Evolutionary conservation across 352 stramenopile genomes (phyloP).

Genomic region (Aphanomyces cochlioides): DNA sequence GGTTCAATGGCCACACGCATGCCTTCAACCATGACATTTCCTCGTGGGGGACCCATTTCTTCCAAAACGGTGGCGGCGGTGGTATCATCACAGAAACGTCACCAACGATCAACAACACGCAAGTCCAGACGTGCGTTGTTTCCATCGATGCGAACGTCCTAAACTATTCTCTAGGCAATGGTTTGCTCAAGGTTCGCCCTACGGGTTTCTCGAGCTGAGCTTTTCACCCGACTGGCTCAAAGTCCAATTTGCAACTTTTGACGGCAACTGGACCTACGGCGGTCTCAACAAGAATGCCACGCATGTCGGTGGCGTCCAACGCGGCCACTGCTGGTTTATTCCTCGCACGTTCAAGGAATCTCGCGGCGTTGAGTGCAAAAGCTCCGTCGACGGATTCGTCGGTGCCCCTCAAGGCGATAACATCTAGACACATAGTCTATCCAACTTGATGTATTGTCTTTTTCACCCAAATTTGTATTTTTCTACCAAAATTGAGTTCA

Average conservation of each 20-base stretch:
- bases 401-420: not conserved
- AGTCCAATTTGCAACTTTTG: slow-evolving; percentile 80
- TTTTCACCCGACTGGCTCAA: slow-evolving; percentile 81
- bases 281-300: slow-evolving; percentile 63
- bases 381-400: not conserved
- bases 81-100: slow-evolving; percentile 81
- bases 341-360: slow-evolving; percentile 30
- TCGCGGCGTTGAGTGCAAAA: slow-evolving; percentile 51
- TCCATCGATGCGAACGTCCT: not conserved
- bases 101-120: slow-evolving; percentile 37
- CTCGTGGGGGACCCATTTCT: slow-evolving; percentile 82
- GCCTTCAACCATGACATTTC: slow-evolving; percentile 85
- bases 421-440: no score
- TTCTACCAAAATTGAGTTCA: no score
- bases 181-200: slow-evolving; percentile 69
- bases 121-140: slow-evolving; percentile 44
- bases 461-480: no score
- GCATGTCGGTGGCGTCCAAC: slow-evolving; percentile 64
- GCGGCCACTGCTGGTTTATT: slow-evolving; percentile 80
- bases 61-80: slow-evolving; percentile 78
- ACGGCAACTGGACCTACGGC: slow-evolving; percentile 71
- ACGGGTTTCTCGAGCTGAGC: slow-evolving; percentile 80
- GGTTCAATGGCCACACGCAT: slow-evolving; percentile 81
- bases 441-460: no score
- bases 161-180: slow-evolving; percentile 34